These are phyloP conservation scores for Epichloe hybrida DNA, from an alignment of 2,329 filamentous ascomycete species.

Conservation along the genomic window DNA sequence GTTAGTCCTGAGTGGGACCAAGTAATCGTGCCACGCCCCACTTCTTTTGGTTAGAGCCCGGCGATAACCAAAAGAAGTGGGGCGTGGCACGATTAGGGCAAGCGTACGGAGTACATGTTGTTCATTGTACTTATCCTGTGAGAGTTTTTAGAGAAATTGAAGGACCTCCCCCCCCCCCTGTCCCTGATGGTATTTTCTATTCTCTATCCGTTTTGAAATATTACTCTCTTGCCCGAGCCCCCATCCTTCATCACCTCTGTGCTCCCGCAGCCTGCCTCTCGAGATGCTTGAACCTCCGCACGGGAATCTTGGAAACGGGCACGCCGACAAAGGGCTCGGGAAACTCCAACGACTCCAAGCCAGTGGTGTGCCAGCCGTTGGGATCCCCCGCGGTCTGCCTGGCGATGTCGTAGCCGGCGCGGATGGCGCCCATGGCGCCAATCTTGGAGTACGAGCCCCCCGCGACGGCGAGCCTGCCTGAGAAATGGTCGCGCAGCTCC, in stretches of 20 bases:
- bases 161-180: no score
- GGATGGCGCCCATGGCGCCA: constrained; percentile 37
- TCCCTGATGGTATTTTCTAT: background rate
- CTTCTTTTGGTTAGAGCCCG: no score
- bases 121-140: no score
- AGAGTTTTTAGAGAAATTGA: no score
- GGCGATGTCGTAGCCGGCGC: constrained; percentile 26
- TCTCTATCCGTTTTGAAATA: no score
- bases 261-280: background rate
- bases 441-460: constrained; percentile 40
- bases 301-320: constrained; percentile 13
- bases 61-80: no score
- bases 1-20: no score
- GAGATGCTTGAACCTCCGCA: constrained; percentile 12
- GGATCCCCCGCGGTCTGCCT: constrained; percentile 7
- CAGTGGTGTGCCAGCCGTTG: constrained; percentile 14
- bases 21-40: no score
- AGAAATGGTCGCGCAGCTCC: constrained; percentile 41
- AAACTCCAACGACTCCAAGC: constrained; percentile 15
- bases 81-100: no score
- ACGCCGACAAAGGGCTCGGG: constrained; percentile 14
- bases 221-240: background rate
- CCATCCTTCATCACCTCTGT: background rate
- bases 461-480: constrained; percentile 50
- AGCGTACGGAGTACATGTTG: no score